Base-by-base conservation (phyloP, 1,284 basidiomycete species). In the Coniferiporia weirii region DNA sequence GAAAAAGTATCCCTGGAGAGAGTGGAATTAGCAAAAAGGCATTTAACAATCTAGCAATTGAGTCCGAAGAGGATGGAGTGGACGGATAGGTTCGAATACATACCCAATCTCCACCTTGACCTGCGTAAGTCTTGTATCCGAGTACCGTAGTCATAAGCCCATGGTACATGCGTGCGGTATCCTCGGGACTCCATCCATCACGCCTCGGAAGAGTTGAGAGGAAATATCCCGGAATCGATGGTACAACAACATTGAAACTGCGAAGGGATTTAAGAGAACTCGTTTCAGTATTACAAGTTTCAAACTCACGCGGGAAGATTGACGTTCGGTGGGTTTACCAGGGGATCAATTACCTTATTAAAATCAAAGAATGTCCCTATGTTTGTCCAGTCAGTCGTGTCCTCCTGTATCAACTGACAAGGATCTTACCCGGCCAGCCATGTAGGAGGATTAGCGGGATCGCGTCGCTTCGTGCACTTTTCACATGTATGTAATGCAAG, bases 41-140 rank as follows among this genome's bases (percentile, higher is more conserved):
- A n/a, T n/a, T 38, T 15, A 48, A n/a, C 7, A 49, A 40, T 12
- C 15, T 15, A 40, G 38, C 27, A 3, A 27, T 27, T 27, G 27
- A 27, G 27, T 27, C 8, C 3, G 15, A 12, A 15, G n/a, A 27
- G 10, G 8, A 8, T 32, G 32, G 13, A 32, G 38, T 22, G 35
- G 32, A 17, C 8, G 35, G 15, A 52, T 13, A 3, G 12, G 22
- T 22, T 36, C 5, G 15, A 27, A 8, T 4, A 56, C 59, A 15
- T 48, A 66, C 64, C 65, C 65, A 68, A 45, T 68, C 67, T 1
- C 67, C 67, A 13, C 65, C 67, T 53, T 68, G 67, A 10, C 59
- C 64, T 36, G 60, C 60, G 47, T 68, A 68, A 19, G 56, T 65
- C 56, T 59, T 56, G 56, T 68, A 68, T 15, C 65, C 64, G 1